Evolutionary conservation across 2,329 filamentous ascomycete genomes (phyloP), one percentile per base, ranked within the genome.

Genomic region (Calonectria honghensis): DNA sequence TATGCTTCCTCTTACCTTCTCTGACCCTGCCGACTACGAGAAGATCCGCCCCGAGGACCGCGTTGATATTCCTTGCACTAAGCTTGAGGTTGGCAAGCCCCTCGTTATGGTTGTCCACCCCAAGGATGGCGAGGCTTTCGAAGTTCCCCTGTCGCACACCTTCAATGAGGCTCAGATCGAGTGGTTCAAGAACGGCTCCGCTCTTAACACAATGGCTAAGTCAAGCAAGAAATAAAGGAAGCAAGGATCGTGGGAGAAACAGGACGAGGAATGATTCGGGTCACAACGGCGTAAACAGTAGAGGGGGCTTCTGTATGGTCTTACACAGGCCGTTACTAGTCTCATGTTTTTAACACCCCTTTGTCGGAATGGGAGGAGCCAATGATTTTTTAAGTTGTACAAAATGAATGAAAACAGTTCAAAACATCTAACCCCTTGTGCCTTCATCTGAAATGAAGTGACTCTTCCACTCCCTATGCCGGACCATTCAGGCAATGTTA

Each of bases 181-280:
- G 89, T 99, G 97, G 97, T 99, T 99, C 92, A 96, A 96, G 91
- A 97, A 98, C 87, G 97, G 97, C 80, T 96, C 94, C 84, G 97
- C 97, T 71, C 91, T 99, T 80, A 99, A 99, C 93, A 98, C 96
- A 82, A 99, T 99, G 96, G 96, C 96, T 92, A 97, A 97, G 93
- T 74, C 80, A 64, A 82, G 81, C 78, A 81, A 85, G 80, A 84
- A 80, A 79, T 76, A 75, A 75, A 69, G 51, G 35, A 72, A 75
- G 70, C 68, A 32, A 69, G 37, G 24, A 70, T 72, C 45, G 67
- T 10, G 73, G 74, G 39, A 50, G 48, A 73, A 45, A 52, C 72
- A 73, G 70, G 76, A 79, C 74, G 75, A 78, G 77, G 76, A 75
- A 76, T 75, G 75, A 77, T 72, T 77, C 74, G 76, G 79, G 75